Percentiles rank a stretch among this genome's conserved stretches.
These are phyloP conservation scores for Mentha longifolia DNA, from an alignment of 257 asterid genomes.

Conservation along the genomic window DNA sequence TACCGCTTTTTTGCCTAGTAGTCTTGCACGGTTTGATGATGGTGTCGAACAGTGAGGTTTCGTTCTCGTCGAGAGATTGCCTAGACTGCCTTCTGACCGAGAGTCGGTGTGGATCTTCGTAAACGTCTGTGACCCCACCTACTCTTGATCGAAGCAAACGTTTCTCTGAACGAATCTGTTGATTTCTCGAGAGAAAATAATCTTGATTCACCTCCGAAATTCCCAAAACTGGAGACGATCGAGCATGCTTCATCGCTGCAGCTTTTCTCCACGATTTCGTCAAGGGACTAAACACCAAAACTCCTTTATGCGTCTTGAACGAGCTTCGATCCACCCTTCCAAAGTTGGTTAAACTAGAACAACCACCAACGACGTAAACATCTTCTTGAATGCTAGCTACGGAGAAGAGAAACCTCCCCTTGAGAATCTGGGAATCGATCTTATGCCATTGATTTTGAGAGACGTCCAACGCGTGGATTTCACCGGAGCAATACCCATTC, in stretches of 20 bases:
- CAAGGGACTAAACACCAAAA: constrained; percentile 67
- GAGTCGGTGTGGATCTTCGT: constrained; percentile 96
- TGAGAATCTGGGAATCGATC: constrained; percentile 66
- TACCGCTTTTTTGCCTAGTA: constrained; percentile 52
- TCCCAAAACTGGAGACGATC: constrained; percentile 88
- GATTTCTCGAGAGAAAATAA: constrained; percentile 52
- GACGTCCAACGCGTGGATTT: constrained; percentile 81
- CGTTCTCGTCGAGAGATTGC: constrained; percentile 70
- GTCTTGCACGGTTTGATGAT: constrained; percentile 46
- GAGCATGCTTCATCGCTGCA: constrained; percentile 78
- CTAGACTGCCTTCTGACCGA: constrained; percentile 77
- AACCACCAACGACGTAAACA: constrained; percentile 79
- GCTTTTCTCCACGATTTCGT: constrained; percentile 83
- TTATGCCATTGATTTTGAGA: constrained; percentile 78
- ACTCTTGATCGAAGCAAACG: constrained; percentile 60
- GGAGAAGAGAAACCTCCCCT: constrained; percentile 82
- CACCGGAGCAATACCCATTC: constrained; percentile 87
- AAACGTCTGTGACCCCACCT: constrained; percentile 83
- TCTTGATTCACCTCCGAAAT: constrained; percentile 67
- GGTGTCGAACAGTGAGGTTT: constrained; percentile 44
- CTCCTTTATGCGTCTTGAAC: constrained; percentile 88
- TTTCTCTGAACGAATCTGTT: constrained; percentile 60
- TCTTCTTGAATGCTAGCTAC: constrained; percentile 70
- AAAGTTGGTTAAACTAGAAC: constrained; percentile 90
- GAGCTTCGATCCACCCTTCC: constrained; percentile 88